These are phyloP conservation scores for Phialophora macrospora DNA, from an alignment of 2,329 filamentous ascomycete genomes.

Conservation along the genomic window DNA sequence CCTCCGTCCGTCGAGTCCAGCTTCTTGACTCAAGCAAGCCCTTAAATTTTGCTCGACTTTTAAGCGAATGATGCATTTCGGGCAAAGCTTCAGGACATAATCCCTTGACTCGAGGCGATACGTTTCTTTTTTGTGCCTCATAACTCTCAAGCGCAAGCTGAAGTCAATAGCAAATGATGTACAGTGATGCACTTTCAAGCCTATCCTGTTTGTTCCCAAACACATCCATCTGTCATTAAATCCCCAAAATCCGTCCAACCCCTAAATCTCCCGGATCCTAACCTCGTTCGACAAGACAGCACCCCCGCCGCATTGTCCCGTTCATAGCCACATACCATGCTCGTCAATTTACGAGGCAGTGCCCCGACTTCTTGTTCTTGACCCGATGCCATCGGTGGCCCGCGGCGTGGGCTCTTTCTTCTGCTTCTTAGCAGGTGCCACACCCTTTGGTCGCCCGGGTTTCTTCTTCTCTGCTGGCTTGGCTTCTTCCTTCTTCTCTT, in stretches of 20 bases:
- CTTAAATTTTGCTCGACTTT: too few relatives aligned
- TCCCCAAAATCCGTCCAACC: neutral
- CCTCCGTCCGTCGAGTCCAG: slow-evolving; percentile 49
- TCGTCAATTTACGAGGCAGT: neutral
- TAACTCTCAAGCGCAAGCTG: neutral
- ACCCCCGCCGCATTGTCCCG: neutral
- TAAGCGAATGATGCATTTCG: too few relatives aligned
- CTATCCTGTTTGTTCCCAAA: neutral
- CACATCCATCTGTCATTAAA: neutral
- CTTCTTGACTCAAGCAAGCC: too few relatives aligned
- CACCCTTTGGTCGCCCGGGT: slow-evolving; percentile 46
- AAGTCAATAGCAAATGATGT: neutral
- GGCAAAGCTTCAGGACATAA: neutral
- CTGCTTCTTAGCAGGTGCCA: slow-evolving; percentile 43
- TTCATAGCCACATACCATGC: neutral
- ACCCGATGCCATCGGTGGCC: slow-evolving; percentile 31
- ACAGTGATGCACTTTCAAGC: neutral
- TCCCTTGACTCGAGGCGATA: neutral
- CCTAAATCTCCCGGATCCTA: neutral
- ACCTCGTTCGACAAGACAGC: slow-evolving; percentile 1
- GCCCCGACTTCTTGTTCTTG: slow-evolving; percentile 33
- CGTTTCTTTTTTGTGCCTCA: neutral
- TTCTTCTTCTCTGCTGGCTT: slow-evolving; percentile 33
- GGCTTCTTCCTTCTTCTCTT: slow-evolving; percentile 21
- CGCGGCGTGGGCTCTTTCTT: slow-evolving; percentile 34